Percentiles rank a stretch among this genome's conserved stretches.
phyloP scores from a whole-genome alignment of 176 grass and related monocot species.

The Paspalum notatum region DNA sequence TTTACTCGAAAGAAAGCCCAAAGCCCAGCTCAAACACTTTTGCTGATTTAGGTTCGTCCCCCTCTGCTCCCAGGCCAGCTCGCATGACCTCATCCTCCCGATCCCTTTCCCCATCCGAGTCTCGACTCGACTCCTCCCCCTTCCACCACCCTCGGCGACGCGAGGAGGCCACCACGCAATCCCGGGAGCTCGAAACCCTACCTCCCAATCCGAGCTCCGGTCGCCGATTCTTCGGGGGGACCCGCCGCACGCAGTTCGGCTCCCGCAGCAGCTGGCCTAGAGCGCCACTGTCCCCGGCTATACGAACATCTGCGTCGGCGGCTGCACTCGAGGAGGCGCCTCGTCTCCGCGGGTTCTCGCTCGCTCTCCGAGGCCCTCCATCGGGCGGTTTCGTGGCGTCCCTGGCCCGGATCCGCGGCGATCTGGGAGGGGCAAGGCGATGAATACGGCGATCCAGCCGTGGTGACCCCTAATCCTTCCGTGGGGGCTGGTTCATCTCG shows the following conservation, averaged over 20 bases:
- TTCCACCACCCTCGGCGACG: neutral
- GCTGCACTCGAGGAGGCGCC: neutral
- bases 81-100: neutral
- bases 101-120: slow-evolving; percentile 21
- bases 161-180: slow-evolving; percentile 8
- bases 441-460: slow-evolving; percentile 35
- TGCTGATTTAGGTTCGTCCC: neutral
- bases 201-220: neutral
- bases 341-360: neutral
- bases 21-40: neutral
- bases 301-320: neutral
- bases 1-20: neutral
- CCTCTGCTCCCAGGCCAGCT: too few species aligned
- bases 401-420: slow-evolving; percentile 36
- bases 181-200: slow-evolving; percentile 42
- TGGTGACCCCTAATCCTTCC: slow-evolving; percentile 23
- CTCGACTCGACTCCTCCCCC: neutral
- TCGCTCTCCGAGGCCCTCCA: neutral
- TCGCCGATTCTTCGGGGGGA: neutral
- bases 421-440: slow-evolving; percentile 24
- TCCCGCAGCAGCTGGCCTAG: neutral
- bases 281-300: neutral
- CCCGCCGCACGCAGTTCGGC: neutral
- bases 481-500: neutral
- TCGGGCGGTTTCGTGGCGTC: neutral